Conservation (phyloP, 2,329 filamentous ascomycete species). For the Xylariaceae sp. region DNA sequence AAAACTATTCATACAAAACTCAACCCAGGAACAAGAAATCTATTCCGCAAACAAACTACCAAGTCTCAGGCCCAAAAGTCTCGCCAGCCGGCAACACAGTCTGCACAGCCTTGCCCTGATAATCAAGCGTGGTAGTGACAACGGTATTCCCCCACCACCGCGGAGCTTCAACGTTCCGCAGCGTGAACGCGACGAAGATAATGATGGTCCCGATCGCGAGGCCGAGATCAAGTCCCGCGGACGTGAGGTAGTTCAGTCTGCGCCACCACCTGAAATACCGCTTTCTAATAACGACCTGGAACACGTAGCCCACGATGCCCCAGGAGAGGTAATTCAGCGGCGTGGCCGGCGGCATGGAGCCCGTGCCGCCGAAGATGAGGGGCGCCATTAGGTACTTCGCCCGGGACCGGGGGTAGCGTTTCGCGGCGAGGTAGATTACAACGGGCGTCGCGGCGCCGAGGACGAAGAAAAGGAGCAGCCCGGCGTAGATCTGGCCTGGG, state of each 20-base stretch:
- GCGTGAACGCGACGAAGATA: conserved; percentile 65
- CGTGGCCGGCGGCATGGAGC: conserved; percentile 60
- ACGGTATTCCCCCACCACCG: conserved; percentile 66
- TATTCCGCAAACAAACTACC: conserved; percentile 36
- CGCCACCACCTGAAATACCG: conserved; percentile 67
- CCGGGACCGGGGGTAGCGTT: conserved; percentile 49
- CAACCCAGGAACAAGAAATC: background rate
- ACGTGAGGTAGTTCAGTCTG: conserved; percentile 68
- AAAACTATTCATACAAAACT: no score
- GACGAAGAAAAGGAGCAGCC: conserved; percentile 57
- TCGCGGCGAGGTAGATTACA: conserved; percentile 46
- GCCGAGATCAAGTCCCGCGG: conserved; percentile 65
- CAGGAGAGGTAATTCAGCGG: conserved; percentile 72
- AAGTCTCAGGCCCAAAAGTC: conserved; percentile 57
- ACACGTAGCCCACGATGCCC: conserved; percentile 66
- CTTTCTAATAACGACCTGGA: conserved; percentile 65
- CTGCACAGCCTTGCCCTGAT: conserved; percentile 55
- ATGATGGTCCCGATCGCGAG: conserved; percentile 63
- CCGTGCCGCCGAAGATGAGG: conserved; percentile 58
- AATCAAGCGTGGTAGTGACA: conserved; percentile 59
- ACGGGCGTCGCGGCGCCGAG: conserved; percentile 53
- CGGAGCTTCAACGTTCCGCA: conserved; percentile 59
- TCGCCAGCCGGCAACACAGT: conserved; percentile 48
- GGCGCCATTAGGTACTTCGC: conserved; percentile 55
- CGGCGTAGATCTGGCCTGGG: conserved; percentile 57